phyloP scores from a whole-genome alignment of 1,284 basidiomycete genomes.

The Hemileia vastatrix region DNA sequence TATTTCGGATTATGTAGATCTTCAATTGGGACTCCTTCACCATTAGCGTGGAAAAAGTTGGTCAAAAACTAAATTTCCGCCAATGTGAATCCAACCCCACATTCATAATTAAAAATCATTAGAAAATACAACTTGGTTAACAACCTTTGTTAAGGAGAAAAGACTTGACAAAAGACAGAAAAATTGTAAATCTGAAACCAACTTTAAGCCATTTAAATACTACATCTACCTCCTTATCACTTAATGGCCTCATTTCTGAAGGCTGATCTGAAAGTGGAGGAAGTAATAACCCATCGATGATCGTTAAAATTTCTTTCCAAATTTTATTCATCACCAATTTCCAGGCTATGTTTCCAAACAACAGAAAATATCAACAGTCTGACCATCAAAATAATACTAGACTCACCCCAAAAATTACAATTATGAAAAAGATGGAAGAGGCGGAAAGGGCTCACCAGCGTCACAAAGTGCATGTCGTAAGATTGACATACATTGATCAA shows the following conservation, averaged over 20 bases:
- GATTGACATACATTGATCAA: constrained; percentile 85
- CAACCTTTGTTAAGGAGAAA: background rate
- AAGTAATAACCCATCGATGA: constrained; percentile 79
- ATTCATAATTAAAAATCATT: background rate
- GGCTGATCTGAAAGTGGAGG: constrained; percentile 82
- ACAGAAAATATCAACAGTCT: constrained; percentile 11
- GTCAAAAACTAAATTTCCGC: constrained; percentile 69
- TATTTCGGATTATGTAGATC: constrained; percentile 93
- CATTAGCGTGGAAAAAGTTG: constrained; percentile 90
- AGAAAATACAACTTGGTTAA: background rate
- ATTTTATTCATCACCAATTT: constrained; percentile 85
- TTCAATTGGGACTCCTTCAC: constrained; percentile 73
- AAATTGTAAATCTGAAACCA: constrained; percentile 25
- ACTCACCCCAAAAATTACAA: constrained; percentile 27
- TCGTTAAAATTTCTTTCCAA: constrained; percentile 90
- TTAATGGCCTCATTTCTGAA: constrained; percentile 79
- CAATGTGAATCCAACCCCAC: too few species aligned
- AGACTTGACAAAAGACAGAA: background rate
- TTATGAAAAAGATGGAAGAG: background rate
- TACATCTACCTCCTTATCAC: constrained; percentile 91
- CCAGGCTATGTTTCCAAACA: constrained; percentile 54
- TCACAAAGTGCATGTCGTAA: constrained; percentile 78
- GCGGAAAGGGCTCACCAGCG: constrained; percentile 25
- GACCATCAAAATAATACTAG: constrained; percentile 21
- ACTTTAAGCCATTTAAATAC: constrained; percentile 97